Conservation (phyloP, 306 rosid species). For the Quercus gilva region DNA sequence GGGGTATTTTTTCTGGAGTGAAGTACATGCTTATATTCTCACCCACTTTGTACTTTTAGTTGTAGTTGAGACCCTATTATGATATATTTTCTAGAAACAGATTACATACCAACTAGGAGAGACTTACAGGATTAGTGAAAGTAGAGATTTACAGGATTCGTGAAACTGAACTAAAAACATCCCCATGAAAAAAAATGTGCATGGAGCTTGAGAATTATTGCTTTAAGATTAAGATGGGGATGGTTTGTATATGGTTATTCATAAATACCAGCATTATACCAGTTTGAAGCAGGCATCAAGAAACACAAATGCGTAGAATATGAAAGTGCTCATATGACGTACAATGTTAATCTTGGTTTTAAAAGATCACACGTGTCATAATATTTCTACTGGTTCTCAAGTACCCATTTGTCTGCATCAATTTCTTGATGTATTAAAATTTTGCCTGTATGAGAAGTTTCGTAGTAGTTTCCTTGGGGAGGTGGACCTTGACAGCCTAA, state of each 20-base stretch:
- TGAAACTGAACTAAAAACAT: neutral
- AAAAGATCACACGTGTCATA: neutral
- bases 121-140: neutral
- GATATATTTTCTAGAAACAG: neutral
- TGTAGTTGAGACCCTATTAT: neutral
- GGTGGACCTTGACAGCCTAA: neutral
- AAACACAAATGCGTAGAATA: neutral
- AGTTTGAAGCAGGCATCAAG: neutral
- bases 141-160: neutral
- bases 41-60: neutral
- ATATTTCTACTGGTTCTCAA: neutral
- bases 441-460: neutral
- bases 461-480: conserved; percentile 5
- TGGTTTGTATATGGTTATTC: neutral
- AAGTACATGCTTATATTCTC: neutral
- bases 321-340: neutral
- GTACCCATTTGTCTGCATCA: neutral
- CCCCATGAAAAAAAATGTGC: neutral
- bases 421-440: neutral
- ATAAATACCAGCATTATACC: neutral
- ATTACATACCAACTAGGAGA: neutral
- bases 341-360: neutral
- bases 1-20: neutral
- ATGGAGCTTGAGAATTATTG: neutral
- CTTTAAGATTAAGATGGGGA: neutral